Base-by-base conservation (phyloP, 208 protist genomes). In the Crithidia sp. region DNA sequence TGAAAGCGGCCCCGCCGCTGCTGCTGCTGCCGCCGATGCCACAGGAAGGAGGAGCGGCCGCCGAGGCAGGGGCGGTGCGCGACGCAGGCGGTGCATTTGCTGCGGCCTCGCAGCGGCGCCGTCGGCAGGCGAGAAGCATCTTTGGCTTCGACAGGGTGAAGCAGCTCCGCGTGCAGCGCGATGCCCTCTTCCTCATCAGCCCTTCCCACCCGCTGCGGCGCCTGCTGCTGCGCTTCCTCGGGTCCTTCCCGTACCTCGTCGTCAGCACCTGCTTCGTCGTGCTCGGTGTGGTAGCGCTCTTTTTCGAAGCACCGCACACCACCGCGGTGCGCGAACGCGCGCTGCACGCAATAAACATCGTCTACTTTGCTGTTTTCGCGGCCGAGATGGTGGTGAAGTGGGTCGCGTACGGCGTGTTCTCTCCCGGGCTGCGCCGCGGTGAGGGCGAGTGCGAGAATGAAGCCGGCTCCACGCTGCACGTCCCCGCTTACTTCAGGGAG, bases 351-450 rank as follows among this genome's bases (percentile, higher is more conserved):
- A 28, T 81, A 52, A 86, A 90, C 77, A 67, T 88, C 36, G 74
- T 77, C 8, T 93, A 86, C 74, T 73, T 81, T 2, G 61, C 74
- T 13, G 56, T 97, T 19, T 90, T 90, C n/a, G 69, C 62, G 9
- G 16, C 65, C 14, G 89, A 94, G 52, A 89, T 92, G 82, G 13
- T 85, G 19, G 5, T 88, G 52, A 88, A 90, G 76, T 85, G 84
- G 58, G 4, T 87, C 5, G 83, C 81, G 4, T 85, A 85, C 45
- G 89, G 89, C 4, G 28, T 84, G 2, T 39, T 87, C 36, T 40
- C 37, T 6, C 55, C 37, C 0, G 49, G 60, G 7, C 50, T 13
- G 13, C 3, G 4, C 45, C 40, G 4, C 62, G 19, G 36, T 52
- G 54, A 72, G 39, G 58, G 8, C 17, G 0, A n/a, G 9, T 2